A percentile compares a stretch with the other conserved stretches of the same genome.
Conservation (phyloP, 2,329 filamentous ascomycete species). For the Moelleriella libera region DNA sequence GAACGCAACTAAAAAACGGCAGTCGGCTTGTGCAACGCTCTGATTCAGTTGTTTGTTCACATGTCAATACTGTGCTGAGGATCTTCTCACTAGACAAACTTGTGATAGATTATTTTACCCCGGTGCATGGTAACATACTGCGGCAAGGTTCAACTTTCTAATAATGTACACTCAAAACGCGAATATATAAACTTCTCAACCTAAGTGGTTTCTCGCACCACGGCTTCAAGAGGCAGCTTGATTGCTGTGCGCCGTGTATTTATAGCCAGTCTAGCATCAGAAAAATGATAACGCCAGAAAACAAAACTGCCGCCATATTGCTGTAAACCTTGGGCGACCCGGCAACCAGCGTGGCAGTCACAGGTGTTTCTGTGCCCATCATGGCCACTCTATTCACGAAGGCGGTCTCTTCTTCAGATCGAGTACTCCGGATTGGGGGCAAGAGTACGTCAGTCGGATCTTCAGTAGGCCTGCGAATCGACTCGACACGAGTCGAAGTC, state of each 20-base stretch:
- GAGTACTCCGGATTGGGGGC: too few species aligned
- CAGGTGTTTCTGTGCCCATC: not conserved
- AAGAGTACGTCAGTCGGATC: too few species aligned
- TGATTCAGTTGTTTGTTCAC: not conserved
- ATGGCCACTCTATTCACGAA: not conserved
- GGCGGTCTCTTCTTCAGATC: too few species aligned
- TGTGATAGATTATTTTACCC: slow-evolving; percentile 4
- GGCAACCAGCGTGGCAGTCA: not conserved
- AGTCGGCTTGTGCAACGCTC: not conserved
- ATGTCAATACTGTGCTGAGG: not conserved
- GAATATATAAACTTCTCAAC: slow-evolving; percentile 1
- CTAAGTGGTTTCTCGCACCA: not conserved
- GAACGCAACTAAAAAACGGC: too few species aligned
- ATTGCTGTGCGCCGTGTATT: too few species aligned
- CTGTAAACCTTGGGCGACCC: not conserved
- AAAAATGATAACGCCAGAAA: not conserved
- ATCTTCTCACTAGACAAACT: not conserved
- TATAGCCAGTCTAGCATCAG: not conserved
- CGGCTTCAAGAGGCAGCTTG: too few species aligned
- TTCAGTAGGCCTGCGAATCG: too few species aligned
- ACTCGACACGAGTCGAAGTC: too few species aligned
- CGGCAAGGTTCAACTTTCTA: slow-evolving; percentile 2
- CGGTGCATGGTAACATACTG: slow-evolving; percentile 1
- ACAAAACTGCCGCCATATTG: not conserved
- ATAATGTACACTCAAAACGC: slow-evolving; percentile 5